These are phyloP conservation scores for Apiospora phragmitis DNA, from an alignment of 2,329 filamentous ascomycete species.

Conservation along the genomic window DNA sequence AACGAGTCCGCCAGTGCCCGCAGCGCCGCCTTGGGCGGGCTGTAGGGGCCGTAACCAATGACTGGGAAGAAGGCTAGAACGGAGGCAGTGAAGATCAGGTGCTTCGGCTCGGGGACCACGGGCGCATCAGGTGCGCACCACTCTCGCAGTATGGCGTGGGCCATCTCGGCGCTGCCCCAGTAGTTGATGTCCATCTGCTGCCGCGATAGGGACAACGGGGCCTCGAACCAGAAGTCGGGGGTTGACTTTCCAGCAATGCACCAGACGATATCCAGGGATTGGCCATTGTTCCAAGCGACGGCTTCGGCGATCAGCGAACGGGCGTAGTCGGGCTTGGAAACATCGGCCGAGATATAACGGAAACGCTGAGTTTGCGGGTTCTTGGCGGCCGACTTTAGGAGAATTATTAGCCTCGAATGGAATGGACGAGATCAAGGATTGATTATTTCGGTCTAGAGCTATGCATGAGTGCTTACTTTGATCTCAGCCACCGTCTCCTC, in stretches of 20 bases:
- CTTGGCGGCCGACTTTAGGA: conserved; percentile 60
- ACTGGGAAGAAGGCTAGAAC: conserved; percentile 74
- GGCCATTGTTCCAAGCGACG: conserved; percentile 74
- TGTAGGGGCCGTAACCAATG: conserved; percentile 81
- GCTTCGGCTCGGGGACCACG: conserved; percentile 56
- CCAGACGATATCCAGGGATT: conserved; percentile 84
- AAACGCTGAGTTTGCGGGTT: conserved; percentile 72
- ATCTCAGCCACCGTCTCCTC: conserved; percentile 62
- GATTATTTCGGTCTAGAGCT: conserved; percentile 6
- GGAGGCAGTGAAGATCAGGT: conserved; percentile 87
- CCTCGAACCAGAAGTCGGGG: conserved; percentile 78
- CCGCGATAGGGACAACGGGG: conserved; percentile 64
- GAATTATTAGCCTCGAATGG: not conserved
- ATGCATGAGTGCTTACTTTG: conserved; percentile 18
- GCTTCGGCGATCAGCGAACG: conserved; percentile 69
- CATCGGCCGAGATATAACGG: conserved; percentile 80
- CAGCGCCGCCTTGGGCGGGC: conserved; percentile 82
- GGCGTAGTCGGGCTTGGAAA: conserved; percentile 70
- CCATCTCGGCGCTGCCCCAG: conserved; percentile 83
- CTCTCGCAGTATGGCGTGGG: conserved; percentile 72
- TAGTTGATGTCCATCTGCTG: conserved; percentile 92
- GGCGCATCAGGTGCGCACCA: conserved; percentile 64
- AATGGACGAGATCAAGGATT: no score
- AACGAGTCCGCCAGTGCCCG: conserved; percentile 81
- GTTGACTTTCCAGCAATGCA: conserved; percentile 76